phyloP scores from a whole-genome alignment of 768 basidiomycete genomes.

The Lactarius evosmus region DNA sequence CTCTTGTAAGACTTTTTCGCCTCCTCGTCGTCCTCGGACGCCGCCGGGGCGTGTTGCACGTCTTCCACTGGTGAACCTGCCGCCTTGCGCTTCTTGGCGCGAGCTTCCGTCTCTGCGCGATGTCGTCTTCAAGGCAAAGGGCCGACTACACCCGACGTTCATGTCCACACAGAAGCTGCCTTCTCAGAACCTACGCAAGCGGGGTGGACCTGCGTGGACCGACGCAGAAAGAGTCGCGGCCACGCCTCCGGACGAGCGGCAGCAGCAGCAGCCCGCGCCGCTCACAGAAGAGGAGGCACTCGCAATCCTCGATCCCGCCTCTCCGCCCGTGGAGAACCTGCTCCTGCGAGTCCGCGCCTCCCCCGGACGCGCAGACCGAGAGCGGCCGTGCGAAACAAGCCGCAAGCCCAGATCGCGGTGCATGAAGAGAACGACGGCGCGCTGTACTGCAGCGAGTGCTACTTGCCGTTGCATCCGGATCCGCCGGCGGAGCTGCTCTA shows the following conservation, averaged over 20 bases:
- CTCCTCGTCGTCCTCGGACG: constrained; percentile 55
- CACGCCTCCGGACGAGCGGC: not conserved
- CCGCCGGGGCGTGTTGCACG: constrained; percentile 40
- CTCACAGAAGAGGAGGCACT: constrained; percentile 51
- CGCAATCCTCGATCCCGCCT: constrained; percentile 29
- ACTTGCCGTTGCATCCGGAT: constrained; percentile 88
- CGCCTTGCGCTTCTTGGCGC: constrained; percentile 89
- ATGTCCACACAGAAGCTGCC: constrained; percentile 49
- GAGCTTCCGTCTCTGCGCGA: constrained; percentile 91
- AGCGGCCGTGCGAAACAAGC: constrained; percentile 24
- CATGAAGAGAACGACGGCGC: constrained; percentile 30
- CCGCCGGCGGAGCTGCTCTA: constrained; percentile 89
- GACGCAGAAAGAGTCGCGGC: not conserved
- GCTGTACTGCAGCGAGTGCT: constrained; percentile 86
- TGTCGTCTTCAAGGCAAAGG: constrained; percentile 76
- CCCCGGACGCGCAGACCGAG: constrained; percentile 37
- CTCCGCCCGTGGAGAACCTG: constrained; percentile 12
- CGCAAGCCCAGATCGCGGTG: constrained; percentile 34
- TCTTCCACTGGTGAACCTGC: constrained; percentile 53
- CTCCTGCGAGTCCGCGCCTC: constrained; percentile 22
- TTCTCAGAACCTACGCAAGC: constrained; percentile 55
- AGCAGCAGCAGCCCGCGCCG: constrained; percentile 34
- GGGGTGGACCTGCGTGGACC: constrained; percentile 47
- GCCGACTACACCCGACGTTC: constrained; percentile 43
- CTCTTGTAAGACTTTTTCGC: constrained; percentile 75